Percentiles rank a stretch among this genome's conserved stretches.
phyloP scores from a whole-genome alignment of 2,329 filamentous ascomycete genomes.

The Cladobotryum mycophilum region DNA sequence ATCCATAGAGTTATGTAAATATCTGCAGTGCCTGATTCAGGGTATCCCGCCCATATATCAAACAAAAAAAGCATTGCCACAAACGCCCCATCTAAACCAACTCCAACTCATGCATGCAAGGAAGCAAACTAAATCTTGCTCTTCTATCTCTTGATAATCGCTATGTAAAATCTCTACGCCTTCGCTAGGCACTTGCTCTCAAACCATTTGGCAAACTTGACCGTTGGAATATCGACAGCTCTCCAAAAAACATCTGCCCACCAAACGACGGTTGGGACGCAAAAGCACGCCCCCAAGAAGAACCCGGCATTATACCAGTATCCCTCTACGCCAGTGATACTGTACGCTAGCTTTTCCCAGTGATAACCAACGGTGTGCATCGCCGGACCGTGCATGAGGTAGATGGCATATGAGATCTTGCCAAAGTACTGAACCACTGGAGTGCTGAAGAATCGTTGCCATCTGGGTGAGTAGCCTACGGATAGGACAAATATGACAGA shows the following conservation, averaged over 20 bases:
- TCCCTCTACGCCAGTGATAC: constrained; percentile 41
- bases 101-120: neutral
- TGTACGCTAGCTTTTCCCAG: constrained; percentile 43
- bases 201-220: constrained; percentile 51
- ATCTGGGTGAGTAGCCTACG: constrained; percentile 39
- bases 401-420: constrained; percentile 54
- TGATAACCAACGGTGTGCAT: constrained; percentile 48
- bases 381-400: constrained; percentile 54
- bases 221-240: constrained; percentile 48
- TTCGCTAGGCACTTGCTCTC: constrained; percentile 38
- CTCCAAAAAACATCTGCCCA: constrained; percentile 52
- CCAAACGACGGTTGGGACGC: constrained; percentile 47
- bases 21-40: neutral
- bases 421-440: constrained; percentile 51
- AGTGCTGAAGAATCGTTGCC: constrained; percentile 46
- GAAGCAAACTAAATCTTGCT: neutral
- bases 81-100: constrained; percentile 4
- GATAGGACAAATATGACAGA: constrained; percentile 46
- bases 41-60: neutral
- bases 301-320: constrained; percentile 41
- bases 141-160: neutral
- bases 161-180: constrained; percentile 11
- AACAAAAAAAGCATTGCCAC: constrained; percentile 1
- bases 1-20: neutral
- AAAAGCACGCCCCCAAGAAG: constrained; percentile 38